Base-by-base conservation (phyloP, 75 land plant genomes). In the Pinus tabuliformis region DNA sequence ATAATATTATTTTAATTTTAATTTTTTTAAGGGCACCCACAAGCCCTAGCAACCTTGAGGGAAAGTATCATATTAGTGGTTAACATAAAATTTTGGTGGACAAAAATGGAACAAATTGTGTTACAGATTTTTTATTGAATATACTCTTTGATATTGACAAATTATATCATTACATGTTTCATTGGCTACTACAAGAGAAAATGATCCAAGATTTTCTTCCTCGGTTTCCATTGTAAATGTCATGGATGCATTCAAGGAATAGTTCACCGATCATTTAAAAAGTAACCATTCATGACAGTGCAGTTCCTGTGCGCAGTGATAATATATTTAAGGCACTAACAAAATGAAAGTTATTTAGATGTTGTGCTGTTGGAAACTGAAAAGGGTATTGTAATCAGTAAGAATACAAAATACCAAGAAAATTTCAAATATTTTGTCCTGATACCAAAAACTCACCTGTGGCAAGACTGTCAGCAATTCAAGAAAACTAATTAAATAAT, bases 401-500 rank as follows among this genome's bases (percentile, higher is more conserved):
- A 30, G 77, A 61, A 68, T 6, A 28, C 76, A 37, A n/a, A 76
- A 39, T 3, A 49, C 54, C 54, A 49, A 49, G 54, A 49, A 39
- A 39, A 39, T 39, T 39, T 39, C 42, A 39, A 39, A 66, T 39
- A 66, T 11, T 39, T 36, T 37, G 0, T 68, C 18, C 71, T 68
- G 24, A 42, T 39, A 37, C 3, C n/a, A 12, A 68, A 66, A 39
- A 63, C 72, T 30, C 56, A 96, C 99, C 95, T 96, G 91, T 24
- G 99, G 99, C 76, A 96, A 84, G 16, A 96, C 92, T 42, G 84
- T 87, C 18, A 96, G 80, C 59, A 96, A 83, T 80, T 96, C 99
- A 63, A 96, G 78, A 65, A 94, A 89, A 70, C 91, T 83, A 17
- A 80, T 85, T 62, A 88, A 77, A 66, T 58, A 89, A 61, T 94